Base-by-base conservation (phyloP, 2,329 filamentous ascomycete genomes). In the Nigrograna mackinnonii region DNA sequence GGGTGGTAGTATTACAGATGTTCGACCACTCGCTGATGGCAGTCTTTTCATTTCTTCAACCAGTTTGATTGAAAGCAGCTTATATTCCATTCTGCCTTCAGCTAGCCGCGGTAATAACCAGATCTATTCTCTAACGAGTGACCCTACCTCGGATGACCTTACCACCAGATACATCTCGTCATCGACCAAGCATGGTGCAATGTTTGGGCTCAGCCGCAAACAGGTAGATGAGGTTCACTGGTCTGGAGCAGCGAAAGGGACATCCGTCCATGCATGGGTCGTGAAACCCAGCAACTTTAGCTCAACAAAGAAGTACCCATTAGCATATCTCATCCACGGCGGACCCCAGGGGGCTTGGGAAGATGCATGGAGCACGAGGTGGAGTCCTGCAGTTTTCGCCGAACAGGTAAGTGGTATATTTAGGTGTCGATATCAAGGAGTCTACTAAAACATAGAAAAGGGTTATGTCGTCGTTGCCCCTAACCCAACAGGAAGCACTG, bases 361-460 rank as follows among this genome's bases (percentile, higher is more conserved):
- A 22, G 86, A 94, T 58, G 75, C 78, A 20, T 95, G 89, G 88
- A 86, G 80, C 64, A 90, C 85, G 2, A 78, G 90, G 14, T 95
- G 90, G 90, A 95, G 95, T 62, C 86, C 87, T 2, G 88, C 87
- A 46, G 79, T 92, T 7, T 95, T 90, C 61, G 89, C 90, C 3
- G 89, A 95, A 65, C 88, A 92, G n/a, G n/a, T n/a, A n/a, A n/a
- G n/a, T n/a, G n/a, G n/a, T n/a, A n/a, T n/a, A n/a, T n/a, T n/a
- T n/a, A n/a, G n/a, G n/a, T n/a, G n/a, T n/a, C n/a, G n/a, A n/a
- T n/a, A n/a, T n/a, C n/a, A n/a, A n/a, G n/a, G n/a, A n/a, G n/a
- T n/a, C n/a, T n/a, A n/a, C n/a, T n/a, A n/a, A n/a, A n/a, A n/a
- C n/a, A n/a, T n/a, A n/a, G n/a, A n/a, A n/a, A n/a, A n/a, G 69